Conservation (phyloP, 2,329 filamentous ascomycete genomes). For the Fusarium sp. region DNA sequence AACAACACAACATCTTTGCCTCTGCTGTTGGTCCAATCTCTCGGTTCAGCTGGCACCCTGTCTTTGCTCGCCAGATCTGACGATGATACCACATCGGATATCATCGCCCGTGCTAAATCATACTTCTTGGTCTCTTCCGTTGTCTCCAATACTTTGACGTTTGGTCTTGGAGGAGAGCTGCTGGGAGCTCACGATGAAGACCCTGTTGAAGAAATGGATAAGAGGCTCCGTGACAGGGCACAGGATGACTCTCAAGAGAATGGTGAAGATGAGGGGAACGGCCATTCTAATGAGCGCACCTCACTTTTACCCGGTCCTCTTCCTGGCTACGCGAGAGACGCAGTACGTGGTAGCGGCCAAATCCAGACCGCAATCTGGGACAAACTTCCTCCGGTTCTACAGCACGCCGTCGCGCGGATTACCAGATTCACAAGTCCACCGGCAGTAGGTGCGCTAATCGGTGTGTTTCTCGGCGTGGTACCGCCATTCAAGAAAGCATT, state of each 20-base stretch:
- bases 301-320: conserved; percentile 32
- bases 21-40: conserved; percentile 33
- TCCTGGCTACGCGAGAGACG: conserved; percentile 26
- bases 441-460: conserved; percentile 18
- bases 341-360: conserved; percentile 16
- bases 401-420: conserved; percentile 9
- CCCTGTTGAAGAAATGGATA: conserved; percentile 32
- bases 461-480: conserved; percentile 21
- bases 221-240: conserved; percentile 23
- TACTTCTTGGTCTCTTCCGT: conserved; percentile 39
- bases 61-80: conserved; percentile 29
- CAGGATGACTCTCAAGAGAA: conserved; percentile 1
- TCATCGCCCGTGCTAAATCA: conserved; percentile 33
- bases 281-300: conserved; percentile 21
- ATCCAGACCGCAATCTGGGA: conserved; percentile 31
- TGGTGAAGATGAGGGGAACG: neutral
- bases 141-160: conserved; percentile 37
- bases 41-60: conserved; percentile 34
- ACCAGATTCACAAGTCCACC: conserved; percentile 36
- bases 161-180: conserved; percentile 30
- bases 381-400: conserved; percentile 17
- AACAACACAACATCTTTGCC: conserved; percentile 38
- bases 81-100: conserved; percentile 23
- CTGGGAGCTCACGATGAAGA: conserved; percentile 32
- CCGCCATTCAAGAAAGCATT: conserved; percentile 35